Base-by-base conservation (phyloP, 345 rosid genomes). In the Trapa bicornis region DNA sequence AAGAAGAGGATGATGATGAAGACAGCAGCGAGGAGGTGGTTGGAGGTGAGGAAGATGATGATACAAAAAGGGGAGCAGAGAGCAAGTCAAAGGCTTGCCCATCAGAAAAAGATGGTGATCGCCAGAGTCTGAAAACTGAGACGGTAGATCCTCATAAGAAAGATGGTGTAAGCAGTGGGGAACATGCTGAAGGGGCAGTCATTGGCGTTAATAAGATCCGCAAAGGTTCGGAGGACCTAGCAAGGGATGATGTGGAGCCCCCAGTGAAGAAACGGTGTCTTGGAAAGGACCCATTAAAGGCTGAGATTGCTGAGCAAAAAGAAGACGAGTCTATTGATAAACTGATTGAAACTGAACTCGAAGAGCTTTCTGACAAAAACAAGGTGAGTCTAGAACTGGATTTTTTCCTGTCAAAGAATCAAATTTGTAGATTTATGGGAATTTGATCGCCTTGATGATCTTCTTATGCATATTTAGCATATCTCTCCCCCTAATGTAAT, bases 321-420 rank as follows among this genome's bases (percentile, higher is more conserved):
- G 86, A 86, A 79, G 29, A 22, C 29, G 85, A 80, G 75, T 89
- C 97, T 5, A 74, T 94, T 77, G 99, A 94, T 83, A 81, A 81
- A 81, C 88, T 94, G 45, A 94, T 94, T 70, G 99, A 91, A 72
- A 97, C 83, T 69, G 99, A 94, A 72, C 87, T 94, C 6, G 75
- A 78, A 76, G 99, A 91, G 80, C 91, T 94, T 52, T 89, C 96
- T 50, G 99, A 91, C 73, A 91, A 87, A 82, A 94, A 73, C 75
- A 91, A 94, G 97, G 99, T 85, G 60, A 37, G 72, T 69, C 63
- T 58, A 32, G 15, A 48, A 63, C 48, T 33, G 2, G 12, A n/a
- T 37, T 57, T 22, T 57, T 57, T 22, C 29, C 37, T 6, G 29
- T 32, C 13, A 9, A 29, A 57, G 61, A 29, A 7, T 29, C 37